Percentiles rank a stretch among this genome's conserved stretches.
phyloP scores from a whole-genome alignment of 2,329 filamentous ascomycete genomes.

The Colletotrichum orbiculare region DNA sequence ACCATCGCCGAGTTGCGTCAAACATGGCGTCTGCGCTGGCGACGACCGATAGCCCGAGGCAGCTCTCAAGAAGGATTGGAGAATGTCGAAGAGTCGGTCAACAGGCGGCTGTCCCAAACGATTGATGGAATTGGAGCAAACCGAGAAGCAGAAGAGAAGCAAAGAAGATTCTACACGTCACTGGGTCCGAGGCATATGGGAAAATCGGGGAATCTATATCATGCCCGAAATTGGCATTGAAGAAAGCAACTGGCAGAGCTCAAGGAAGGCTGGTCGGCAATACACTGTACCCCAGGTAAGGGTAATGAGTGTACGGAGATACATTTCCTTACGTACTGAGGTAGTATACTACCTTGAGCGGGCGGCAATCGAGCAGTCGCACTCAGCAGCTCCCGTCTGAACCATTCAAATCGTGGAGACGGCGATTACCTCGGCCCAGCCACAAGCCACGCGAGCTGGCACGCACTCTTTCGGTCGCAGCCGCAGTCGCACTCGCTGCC shows the following conservation, averaged over 20 bases:
- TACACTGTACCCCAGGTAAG: constrained; percentile 21
- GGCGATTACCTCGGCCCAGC: constrained; percentile 38
- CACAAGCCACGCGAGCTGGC: constrained; percentile 16
- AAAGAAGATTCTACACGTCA: constrained; percentile 4
- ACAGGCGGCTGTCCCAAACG: neutral
- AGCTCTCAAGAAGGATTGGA: neutral
- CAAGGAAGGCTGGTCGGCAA: constrained; percentile 31
- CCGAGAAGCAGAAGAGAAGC: neutral
- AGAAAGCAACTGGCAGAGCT: constrained; percentile 6
- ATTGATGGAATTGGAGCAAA: neutral
- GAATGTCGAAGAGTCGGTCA: neutral
- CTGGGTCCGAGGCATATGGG: constrained; percentile 15
- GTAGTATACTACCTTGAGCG: too few relatives aligned
- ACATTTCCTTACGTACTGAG: too few relatives aligned
- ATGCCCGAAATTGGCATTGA: constrained; percentile 22
- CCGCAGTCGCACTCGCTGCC: neutral
- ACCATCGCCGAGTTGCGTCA: constrained; percentile 85
- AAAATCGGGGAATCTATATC: constrained; percentile 1
- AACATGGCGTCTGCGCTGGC: constrained; percentile 59
- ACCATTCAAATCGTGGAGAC: constrained; percentile 22
- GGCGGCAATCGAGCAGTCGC: neutral
- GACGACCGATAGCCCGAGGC: constrained; percentile 19
- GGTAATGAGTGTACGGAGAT: constrained; percentile 4
- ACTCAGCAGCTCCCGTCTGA: neutral
- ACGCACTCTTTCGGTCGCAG: neutral